These are phyloP conservation scores for Vaccinium vitisidaea DNA, from an alignment of 148 eudicot species.

Conservation along the genomic window DNA sequence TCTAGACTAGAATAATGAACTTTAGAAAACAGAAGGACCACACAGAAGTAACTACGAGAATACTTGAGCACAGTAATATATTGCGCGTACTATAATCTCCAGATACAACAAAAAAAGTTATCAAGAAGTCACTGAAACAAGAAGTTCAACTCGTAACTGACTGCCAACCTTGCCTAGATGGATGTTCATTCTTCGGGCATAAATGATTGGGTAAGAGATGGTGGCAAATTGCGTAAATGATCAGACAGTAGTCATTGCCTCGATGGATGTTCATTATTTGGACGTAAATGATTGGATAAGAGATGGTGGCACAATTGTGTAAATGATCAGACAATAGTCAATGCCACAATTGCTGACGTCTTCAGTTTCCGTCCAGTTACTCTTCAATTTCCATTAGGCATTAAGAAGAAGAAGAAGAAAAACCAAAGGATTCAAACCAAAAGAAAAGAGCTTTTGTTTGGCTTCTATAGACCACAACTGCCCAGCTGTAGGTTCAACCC, in stretches of 20 bases:
- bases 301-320: too few relatives aligned
- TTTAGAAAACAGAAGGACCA: neutral
- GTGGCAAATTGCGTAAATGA: neutral
- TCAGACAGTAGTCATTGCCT: neutral
- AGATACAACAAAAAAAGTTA: neutral
- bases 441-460: neutral
- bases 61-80: neutral
- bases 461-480: neutral
- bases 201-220: neutral
- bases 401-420: neutral
- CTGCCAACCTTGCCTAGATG: neutral
- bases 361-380: neutral
- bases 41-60: neutral
- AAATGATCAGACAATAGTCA: neutral
- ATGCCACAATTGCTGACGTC: neutral
- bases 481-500: neutral
- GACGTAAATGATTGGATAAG: too few relatives aligned
- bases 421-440: neutral
- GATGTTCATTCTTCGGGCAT: neutral
- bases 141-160: neutral
- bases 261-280: too few relatives aligned
- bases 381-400: neutral
- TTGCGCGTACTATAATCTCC: neutral
- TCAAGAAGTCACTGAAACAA: neutral
- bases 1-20: neutral